Percentiles rank a stretch among this genome's conserved stretches.
These are phyloP conservation scores for Boletus rufocinnamomeus DNA, from an alignment of 768 basidiomycete genomes.

Conservation along the genomic window DNA sequence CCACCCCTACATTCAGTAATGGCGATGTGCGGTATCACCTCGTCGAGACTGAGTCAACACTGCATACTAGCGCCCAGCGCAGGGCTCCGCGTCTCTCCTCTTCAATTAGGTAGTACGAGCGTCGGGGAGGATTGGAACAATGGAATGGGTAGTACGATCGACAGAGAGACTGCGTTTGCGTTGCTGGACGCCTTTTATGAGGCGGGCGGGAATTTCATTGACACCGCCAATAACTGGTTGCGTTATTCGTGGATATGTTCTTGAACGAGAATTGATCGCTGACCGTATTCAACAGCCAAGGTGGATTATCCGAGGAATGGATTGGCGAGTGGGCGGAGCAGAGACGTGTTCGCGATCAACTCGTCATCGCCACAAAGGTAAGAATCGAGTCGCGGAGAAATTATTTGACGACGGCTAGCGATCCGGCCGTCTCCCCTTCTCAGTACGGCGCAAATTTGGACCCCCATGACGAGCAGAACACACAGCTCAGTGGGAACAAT, in stretches of 20 bases:
- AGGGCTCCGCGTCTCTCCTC: neutral
- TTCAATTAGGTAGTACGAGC: neutral
- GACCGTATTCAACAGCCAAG: neutral
- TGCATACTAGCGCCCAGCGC: neutral
- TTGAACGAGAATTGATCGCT: neutral
- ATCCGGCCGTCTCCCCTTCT: too few species aligned
- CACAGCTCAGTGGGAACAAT: neutral
- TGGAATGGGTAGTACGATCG: neutral
- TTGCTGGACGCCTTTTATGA: too few species aligned
- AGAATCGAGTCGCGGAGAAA: neutral
- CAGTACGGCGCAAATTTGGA: neutral
- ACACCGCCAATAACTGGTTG: slow-evolving; percentile 1
- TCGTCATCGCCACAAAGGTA: slow-evolving; percentile 5
- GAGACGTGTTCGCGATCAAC: neutral
- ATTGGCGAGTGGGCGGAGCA: slow-evolving; percentile 1
- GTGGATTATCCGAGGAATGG: slow-evolving; percentile 1
- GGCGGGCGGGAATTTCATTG: neutral
- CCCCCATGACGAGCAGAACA: neutral
- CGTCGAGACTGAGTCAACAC: neutral
- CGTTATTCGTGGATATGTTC: neutral
- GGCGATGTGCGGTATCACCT: neutral
- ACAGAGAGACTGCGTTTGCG: neutral
- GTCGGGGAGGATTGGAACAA: neutral
- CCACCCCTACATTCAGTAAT: neutral
- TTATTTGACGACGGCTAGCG: neutral